Conservation (phyloP, 2,329 filamentous ascomycete species). For the Hypoxylon sp. region DNA sequence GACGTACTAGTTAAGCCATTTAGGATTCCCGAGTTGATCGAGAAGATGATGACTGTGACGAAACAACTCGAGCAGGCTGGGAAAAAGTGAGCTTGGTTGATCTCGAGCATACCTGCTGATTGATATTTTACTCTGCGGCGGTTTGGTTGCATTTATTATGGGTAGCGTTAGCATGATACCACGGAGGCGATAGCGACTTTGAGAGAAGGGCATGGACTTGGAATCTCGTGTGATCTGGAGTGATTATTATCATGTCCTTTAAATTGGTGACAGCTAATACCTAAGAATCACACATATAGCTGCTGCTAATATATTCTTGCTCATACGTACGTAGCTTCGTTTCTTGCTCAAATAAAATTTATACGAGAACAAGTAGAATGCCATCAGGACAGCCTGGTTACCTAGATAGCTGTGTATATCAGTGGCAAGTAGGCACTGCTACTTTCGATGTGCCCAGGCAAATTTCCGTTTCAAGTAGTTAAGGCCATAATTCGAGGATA, state of each 20-base stretch:
- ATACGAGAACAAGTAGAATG: no score
- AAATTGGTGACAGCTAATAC: constrained; percentile 8
- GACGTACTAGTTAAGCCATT: constrained; percentile 82
- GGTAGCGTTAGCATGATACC: constrained; percentile 41
- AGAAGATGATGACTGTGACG: constrained; percentile 69
- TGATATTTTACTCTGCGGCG: background rate
- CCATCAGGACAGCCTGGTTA: no score
- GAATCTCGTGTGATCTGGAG: constrained; percentile 25
- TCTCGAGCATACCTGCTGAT: background rate
- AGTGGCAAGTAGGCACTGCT: background rate
- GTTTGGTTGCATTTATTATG: constrained; percentile 34
- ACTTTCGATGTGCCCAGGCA: background rate
- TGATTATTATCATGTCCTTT: constrained; percentile 6
- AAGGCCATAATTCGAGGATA: background rate
- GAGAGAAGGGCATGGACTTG: constrained; percentile 34
- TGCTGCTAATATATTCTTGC: background rate
- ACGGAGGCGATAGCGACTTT: constrained; percentile 33
- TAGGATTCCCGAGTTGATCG: constrained; percentile 72
- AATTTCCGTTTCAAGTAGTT: background rate
- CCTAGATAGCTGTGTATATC: background rate
- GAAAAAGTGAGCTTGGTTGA: constrained; percentile 4
- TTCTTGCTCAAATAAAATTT: background rate
- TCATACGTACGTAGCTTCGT: background rate
- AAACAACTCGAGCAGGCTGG: constrained; percentile 48
- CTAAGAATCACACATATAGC: background rate